Evolutionary conservation across 2,329 filamentous ascomycete genomes (phyloP).

Genomic region (Colletotrichum sp.): DNA sequence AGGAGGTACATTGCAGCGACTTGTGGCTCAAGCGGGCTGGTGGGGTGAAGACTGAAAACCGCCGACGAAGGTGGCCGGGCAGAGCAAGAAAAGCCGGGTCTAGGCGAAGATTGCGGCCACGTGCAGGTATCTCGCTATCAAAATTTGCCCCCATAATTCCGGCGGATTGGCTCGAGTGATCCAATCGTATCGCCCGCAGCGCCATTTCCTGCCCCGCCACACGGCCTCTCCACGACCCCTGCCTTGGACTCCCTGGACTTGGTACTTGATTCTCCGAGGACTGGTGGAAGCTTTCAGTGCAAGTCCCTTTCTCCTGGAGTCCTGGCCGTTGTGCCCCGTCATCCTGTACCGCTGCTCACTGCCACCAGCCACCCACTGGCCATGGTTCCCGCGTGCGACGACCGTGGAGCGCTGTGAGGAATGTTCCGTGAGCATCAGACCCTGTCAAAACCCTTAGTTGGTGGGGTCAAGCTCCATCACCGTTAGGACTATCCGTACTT

Average conservation of each 20-base stretch:
- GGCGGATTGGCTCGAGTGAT: neutral
- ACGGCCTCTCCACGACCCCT: constrained; percentile 13
- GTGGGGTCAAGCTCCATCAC: constrained; percentile 10
- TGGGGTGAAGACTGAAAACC: neutral
- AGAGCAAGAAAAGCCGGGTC: neutral
- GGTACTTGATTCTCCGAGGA: neutral
- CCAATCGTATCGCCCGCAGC: constrained; percentile 3
- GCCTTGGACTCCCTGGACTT: neutral
- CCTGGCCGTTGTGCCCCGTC: neutral
- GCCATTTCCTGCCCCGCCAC: constrained; percentile 15
- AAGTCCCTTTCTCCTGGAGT: neutral
- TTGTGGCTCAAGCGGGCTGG: constrained; percentile 4
- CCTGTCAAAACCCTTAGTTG: constrained; percentile 1
- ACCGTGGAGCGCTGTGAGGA: neutral
- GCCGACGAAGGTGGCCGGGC: neutral
- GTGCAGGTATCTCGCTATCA: constrained; percentile 14
- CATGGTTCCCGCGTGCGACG: neutral
- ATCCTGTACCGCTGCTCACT: neutral
- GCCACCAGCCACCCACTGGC: neutral
- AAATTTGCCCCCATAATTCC: neutral
- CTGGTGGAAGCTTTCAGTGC: neutral
- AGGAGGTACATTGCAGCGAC: neutral
- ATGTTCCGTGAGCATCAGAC: neutral
- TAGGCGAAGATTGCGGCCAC: neutral
- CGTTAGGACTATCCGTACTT: neutral